A percentile compares a stretch with the other conserved stretches of the same genome.
phyloP scores from a whole-genome alignment of 257 asterid genomes.

The Ajuga chamaepitys region DNA sequence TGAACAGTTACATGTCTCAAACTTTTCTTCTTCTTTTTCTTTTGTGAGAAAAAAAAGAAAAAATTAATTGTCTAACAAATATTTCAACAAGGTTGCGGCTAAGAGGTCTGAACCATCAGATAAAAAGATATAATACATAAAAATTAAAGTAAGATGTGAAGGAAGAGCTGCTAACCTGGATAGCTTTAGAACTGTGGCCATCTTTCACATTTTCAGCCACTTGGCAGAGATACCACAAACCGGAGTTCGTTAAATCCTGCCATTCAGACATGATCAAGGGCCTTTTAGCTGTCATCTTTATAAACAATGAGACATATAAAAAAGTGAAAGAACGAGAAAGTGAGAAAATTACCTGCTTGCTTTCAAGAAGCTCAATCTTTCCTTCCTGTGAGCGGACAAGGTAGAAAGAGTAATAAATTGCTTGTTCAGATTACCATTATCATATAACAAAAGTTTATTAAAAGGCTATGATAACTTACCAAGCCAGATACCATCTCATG shows the following conservation, averaged over 20 bases:
- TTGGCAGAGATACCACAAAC: conserved; percentile 77
- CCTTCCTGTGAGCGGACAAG: conserved; percentile 52
- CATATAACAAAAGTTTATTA: background rate
- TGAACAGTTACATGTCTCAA: too few relatives aligned
- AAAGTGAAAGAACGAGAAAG: background rate
- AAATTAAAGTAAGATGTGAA: background rate
- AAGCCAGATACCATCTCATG: conserved; percentile 68
- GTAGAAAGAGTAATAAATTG: conserved; percentile 11
- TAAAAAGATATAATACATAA: background rate
- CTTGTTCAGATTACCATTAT: background rate
- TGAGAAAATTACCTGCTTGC: conserved; percentile 54
- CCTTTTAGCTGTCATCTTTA: conserved; percentile 1
- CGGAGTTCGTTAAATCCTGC: conserved; percentile 75
- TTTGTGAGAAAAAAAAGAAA: too few relatives aligned
- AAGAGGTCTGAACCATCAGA: background rate
- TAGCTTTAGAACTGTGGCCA: conserved; percentile 36
- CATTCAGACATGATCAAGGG: background rate
- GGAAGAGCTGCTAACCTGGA: conserved; percentile 37
- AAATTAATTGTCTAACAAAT: too few relatives aligned
- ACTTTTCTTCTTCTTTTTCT: too few relatives aligned
- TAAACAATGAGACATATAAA: background rate
- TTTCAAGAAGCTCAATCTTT: conserved; percentile 66
- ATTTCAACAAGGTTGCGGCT: background rate
- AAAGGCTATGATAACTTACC: conserved; percentile 34
- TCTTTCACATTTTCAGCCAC: conserved; percentile 51